Percentiles rank a stretch among this genome's conserved stretches.
Conservation (phyloP, 441 rosid genomes). For the Arabidopsis lyrata region DNA sequence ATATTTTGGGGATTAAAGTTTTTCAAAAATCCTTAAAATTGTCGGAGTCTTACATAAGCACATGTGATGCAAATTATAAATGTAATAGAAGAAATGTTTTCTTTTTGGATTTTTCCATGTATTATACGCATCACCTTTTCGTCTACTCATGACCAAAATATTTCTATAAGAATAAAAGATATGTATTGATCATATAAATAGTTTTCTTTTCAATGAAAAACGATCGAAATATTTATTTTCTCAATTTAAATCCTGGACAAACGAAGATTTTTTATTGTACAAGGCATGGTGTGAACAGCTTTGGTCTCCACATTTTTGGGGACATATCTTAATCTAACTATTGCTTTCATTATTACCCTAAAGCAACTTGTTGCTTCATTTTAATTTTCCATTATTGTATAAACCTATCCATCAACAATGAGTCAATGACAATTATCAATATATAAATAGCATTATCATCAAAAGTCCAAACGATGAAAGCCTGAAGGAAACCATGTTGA, state of each 20-base stretch:
- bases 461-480: neutral
- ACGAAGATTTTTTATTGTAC: neutral
- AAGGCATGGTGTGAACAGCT: conserved; percentile 29
- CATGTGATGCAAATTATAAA: no score
- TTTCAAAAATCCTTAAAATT: neutral
- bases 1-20: neutral
- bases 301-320: conserved; percentile 16
- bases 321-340: conserved; percentile 19
- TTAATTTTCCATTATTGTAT: conserved; percentile 31
- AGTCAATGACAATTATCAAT: neutral
- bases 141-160: neutral
- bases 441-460: neutral
- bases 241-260: neutral
- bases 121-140: neutral
- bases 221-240: neutral
- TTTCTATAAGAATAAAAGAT: neutral
- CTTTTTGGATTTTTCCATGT: neutral
- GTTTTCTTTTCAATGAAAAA: neutral
- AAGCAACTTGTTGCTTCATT: conserved; percentile 67
- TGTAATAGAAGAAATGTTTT: neutral
- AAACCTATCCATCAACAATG: conserved; percentile 9
- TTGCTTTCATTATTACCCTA: conserved; percentile 50
- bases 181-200: neutral
- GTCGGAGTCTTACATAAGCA: neutral
- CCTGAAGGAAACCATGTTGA: conserved; percentile 10